These are phyloP conservation scores for Acanthamoeba sp. DNA, from an alignment of 208 protist genomes.

Conservation along the genomic window DNA sequence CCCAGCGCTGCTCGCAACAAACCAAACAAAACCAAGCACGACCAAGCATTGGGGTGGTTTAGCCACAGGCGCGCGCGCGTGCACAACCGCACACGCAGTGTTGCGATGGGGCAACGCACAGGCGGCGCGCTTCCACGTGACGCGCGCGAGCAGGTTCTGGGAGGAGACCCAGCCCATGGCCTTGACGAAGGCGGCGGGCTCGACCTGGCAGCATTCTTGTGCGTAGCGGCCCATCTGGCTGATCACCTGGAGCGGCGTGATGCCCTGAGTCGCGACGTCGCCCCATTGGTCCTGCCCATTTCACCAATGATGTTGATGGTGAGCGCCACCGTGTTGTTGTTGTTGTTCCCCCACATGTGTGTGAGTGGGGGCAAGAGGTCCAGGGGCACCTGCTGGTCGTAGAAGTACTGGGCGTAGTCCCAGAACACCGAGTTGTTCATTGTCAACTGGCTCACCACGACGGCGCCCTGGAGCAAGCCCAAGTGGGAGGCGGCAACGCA, in stretches of 20 bases:
- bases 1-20: neutral
- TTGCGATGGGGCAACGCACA: neutral
- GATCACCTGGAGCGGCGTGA: slow-evolving; percentile 24
- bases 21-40: neutral
- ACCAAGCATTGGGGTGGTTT: too few species aligned
- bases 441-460: slow-evolving; percentile 56
- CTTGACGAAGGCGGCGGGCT: neutral
- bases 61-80: too few species aligned
- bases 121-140: slow-evolving; percentile 22
- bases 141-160: slow-evolving; percentile 13
- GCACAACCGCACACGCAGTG: neutral
- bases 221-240: slow-evolving; percentile 6
- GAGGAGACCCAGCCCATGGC: neutral
- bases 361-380: neutral
- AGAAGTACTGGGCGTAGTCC: slow-evolving; percentile 56
- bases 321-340: neutral
- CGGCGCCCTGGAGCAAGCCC: slow-evolving; percentile 28
- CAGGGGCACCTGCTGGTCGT: neutral
- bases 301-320: neutral
- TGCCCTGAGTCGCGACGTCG: neutral
- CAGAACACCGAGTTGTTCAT: slow-evolving; percentile 65
- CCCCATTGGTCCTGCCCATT: slow-evolving; percentile 6
- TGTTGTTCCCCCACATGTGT: neutral
- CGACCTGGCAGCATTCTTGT: neutral
- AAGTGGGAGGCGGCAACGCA: too few species aligned